Percentiles rank a stretch among this genome's conserved stretches.
phyloP scores from a whole-genome alignment of 371 early-diverging fungal species.

The Actinomucor elegans region DNA sequence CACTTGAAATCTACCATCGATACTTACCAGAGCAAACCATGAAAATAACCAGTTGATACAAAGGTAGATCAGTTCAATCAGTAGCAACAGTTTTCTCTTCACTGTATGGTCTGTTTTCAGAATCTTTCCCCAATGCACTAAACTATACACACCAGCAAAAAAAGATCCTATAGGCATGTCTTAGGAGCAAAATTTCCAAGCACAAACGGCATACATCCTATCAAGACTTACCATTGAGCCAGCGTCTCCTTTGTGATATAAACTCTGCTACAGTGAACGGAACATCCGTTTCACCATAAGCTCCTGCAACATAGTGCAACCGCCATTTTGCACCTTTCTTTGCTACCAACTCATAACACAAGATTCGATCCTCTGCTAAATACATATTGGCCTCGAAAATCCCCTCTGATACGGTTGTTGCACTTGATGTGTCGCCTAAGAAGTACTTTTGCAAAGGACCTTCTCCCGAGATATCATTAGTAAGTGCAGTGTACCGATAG shows the following conservation, averaged over 20 bases:
- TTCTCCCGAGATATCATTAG: slow-evolving; percentile 52
- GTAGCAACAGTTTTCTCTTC: slow-evolving; percentile 61
- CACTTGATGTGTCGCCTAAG: slow-evolving; percentile 69
- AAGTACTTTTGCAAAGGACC: slow-evolving; percentile 84
- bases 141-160: slow-evolving; percentile 90
- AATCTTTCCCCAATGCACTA: slow-evolving; percentile 78
- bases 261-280: slow-evolving; percentile 73
- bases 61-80: slow-evolving; percentile 73
- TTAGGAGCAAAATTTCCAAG: too few species aligned
- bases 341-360: slow-evolving; percentile 85
- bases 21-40: slow-evolving; percentile 71
- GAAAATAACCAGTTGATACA: slow-evolving; percentile 71
- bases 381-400: slow-evolving; percentile 78
- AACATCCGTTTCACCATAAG: slow-evolving; percentile 87
- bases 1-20: too few species aligned
- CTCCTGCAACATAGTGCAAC: slow-evolving; percentile 62
- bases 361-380: slow-evolving; percentile 84
- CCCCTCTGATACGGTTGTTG: slow-evolving; percentile 16
- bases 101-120: slow-evolving; percentile 69
- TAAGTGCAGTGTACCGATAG: slow-evolving; percentile 81
- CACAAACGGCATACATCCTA: too few species aligned
- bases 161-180: slow-evolving; percentile 67
- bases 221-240: slow-evolving; percentile 95
- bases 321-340: slow-evolving; percentile 68
- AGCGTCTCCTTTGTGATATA: slow-evolving; percentile 87